These are phyloP conservation scores for Zopfochytrium polystomum DNA, from an alignment of 371 early-diverging fungal species.

Conservation along the genomic window DNA sequence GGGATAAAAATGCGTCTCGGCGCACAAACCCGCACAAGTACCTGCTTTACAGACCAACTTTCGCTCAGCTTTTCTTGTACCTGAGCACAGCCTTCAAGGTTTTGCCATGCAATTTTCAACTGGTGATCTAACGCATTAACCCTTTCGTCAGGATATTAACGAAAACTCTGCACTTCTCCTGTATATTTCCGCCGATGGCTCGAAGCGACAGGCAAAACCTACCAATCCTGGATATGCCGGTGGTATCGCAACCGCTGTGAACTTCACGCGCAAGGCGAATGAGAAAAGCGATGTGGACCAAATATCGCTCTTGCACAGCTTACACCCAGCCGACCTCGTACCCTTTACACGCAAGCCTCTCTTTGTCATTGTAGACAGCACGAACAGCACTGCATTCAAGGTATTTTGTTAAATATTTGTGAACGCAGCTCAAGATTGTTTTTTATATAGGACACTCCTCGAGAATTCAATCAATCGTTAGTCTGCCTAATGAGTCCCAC, in stretches of 20 bases:
- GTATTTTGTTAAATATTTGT: conserved; percentile 29
- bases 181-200: conserved; percentile 88
- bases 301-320: conserved; percentile 56
- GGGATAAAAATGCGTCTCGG: conserved; percentile 17
- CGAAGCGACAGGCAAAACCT: conserved; percentile 38
- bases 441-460: conserved; percentile 48
- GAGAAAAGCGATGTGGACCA: conserved; percentile 36
- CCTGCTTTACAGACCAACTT: conserved; percentile 81
- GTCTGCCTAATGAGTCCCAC: conserved; percentile 86
- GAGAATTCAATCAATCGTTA: conserved; percentile 81
- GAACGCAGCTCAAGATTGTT: background rate
- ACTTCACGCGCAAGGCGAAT: conserved; percentile 38
- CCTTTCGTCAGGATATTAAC: conserved; percentile 61
- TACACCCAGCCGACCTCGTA: conserved; percentile 85
- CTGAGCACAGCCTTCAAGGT: conserved; percentile 86
- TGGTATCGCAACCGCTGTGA: conserved; percentile 62
- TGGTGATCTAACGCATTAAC: background rate
- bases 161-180: conserved; percentile 80
- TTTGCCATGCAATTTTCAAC: background rate
- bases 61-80: conserved; percentile 82
- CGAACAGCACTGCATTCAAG: conserved; percentile 73
- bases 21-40: conserved; percentile 89
- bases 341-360: conserved; percentile 92
- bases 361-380: conserved; percentile 89
- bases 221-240: conserved; percentile 59